Conservation (phyloP, 345 rosid species). For the Brassica cretica region DNA sequence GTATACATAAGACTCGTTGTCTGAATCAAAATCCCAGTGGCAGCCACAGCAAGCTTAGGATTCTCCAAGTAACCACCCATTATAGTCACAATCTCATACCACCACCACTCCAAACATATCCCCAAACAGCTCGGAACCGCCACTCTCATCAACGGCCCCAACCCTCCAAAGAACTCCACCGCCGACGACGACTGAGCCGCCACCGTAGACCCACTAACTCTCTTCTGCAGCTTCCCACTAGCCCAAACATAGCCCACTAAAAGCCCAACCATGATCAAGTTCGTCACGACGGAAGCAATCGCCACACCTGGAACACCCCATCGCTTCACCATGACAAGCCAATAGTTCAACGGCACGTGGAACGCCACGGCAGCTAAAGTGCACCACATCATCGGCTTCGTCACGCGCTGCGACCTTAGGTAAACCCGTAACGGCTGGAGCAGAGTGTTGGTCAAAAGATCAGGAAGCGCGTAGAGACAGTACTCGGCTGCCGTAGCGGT, state of each 20-base stretch:
- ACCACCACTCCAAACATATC: slow-evolving; percentile 99
- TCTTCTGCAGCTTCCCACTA: slow-evolving; percentile 58
- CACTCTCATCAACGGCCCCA: slow-evolving; percentile 71
- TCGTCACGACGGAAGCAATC: slow-evolving; percentile 84
- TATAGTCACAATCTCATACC: slow-evolving; percentile 94
- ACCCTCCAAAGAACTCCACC: slow-evolving; percentile 54
- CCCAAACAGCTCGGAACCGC: slow-evolving; percentile 95
- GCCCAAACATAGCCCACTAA: slow-evolving; percentile 77
- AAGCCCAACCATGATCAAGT: slow-evolving; percentile 76
- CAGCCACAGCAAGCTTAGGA: slow-evolving; percentile 85
- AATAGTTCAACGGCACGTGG: slow-evolving; percentile 84
- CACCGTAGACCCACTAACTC: slow-evolving; percentile 41
- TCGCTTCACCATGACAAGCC: slow-evolving; percentile 54
- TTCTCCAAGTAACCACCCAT: slow-evolving; percentile 88
- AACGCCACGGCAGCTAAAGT: slow-evolving; percentile 69
- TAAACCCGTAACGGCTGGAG: slow-evolving; percentile 85
- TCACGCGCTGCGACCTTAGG: slow-evolving; percentile 80
- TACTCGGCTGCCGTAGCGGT: slow-evolving; percentile 85
- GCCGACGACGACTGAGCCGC: slow-evolving; percentile 39
- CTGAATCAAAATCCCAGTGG: slow-evolving; percentile 91
- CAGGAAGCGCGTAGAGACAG: slow-evolving; percentile 84
- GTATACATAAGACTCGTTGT: slow-evolving; percentile 99
- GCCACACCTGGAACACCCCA: slow-evolving; percentile 96
- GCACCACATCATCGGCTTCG: slow-evolving; percentile 98
- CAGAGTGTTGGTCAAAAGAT: slow-evolving; percentile 82